A percentile compares a stretch with the other conserved stretches of the same genome.
These are phyloP conservation scores for Hibiscus mutabilis DNA, from an alignment of 345 rosid species.

Conservation along the genomic window DNA sequence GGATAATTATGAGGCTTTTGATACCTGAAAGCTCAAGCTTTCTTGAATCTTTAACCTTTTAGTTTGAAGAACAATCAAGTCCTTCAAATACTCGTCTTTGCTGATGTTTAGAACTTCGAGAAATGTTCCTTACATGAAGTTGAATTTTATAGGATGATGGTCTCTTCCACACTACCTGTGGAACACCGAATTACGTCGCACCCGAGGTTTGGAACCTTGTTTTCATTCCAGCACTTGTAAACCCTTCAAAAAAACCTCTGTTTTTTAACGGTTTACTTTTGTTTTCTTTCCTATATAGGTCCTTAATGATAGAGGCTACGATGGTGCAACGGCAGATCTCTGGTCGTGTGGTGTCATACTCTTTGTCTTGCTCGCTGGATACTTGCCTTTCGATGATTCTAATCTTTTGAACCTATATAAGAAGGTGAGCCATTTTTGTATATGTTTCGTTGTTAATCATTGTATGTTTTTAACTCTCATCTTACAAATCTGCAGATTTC, in stretches of 20 bases:
- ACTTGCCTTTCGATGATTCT: conserved; percentile 98
- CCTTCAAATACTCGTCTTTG: not conserved
- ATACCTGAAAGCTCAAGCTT: conserved; percentile 3
- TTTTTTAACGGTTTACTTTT: not conserved
- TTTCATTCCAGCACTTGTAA: conserved; percentile 1
- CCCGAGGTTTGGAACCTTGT: conserved; percentile 64
- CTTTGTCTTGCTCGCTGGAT: conserved; percentile 93
- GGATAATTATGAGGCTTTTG: not conserved
- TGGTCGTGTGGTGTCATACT: conserved; percentile 99
- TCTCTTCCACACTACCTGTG: conserved; percentile 92
- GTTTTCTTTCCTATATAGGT: conserved; percentile 44
- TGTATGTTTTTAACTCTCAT: conserved; percentile 12
- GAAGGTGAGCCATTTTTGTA: conserved; percentile 66
- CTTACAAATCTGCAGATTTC: conserved; percentile 50
- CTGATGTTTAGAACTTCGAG: not conserved
- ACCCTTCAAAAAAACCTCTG: not conserved
- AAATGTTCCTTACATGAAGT: conserved; percentile 18
- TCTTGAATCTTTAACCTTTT: not conserved
- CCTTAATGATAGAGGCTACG: conserved; percentile 88
- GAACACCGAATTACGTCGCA: conserved; percentile 97
- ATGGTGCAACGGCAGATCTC: conserved; percentile 92
- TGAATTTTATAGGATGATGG: conserved; percentile 69
- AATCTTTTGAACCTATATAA: conserved; percentile 91
- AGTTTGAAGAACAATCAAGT: too few species aligned
- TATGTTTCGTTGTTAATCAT: conserved; percentile 7